Base-by-base conservation (phyloP, 495 filamentous ascomycete genomes). In the Lophiostoma macrostomum region DNA sequence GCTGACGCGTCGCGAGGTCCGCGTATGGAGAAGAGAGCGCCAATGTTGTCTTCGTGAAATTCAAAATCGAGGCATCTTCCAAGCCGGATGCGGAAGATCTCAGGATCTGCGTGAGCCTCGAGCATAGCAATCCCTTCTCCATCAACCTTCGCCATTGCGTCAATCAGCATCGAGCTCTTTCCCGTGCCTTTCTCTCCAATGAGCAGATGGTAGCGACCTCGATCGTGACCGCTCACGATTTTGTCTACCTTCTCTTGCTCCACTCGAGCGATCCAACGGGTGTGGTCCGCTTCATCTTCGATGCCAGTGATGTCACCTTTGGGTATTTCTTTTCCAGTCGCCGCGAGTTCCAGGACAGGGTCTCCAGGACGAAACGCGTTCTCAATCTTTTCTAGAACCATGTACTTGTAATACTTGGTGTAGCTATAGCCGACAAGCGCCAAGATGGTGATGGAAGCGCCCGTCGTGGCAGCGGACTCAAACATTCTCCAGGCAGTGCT, bases 171-270 rank as follows among this genome's bases (percentile, higher is more conserved):
- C 34, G 86, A 90, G 13, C 86, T 90, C 71, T 98, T 98, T 1
- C 93, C 93, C 1, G 89, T 94, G 13, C 93, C 93, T 71, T 97
- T 95, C 64, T 98, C 93, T 16, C 93, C 93, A 41, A 97, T 83
- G n/a, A 98, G 74, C 0, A 98, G 72, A 71, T 90, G 88, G 64
- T 98, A 98, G 61, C 91, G 89, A 8, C 93, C 93, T 1, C 68
- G 67, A 6, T 76, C 71, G 1, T 71, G 57, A 2, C 91, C 93
- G 36, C 76, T 66, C 16, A 98, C 77, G 54, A 98, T 94, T 2
- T 63, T 67, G 64, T 96, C 86, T 47, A 96, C 85, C 40, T 78
- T 78, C 6, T 68, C 60, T 64, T 98, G 93, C 72, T 97, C 90
- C 27, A 85, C 80, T 13, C 90, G 78, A 28, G 78, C 52, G 42